These are phyloP conservation scores for Eremothecium coryli DNA, from an alignment of 1,139 yeast genomes.

Conservation along the genomic window DNA sequence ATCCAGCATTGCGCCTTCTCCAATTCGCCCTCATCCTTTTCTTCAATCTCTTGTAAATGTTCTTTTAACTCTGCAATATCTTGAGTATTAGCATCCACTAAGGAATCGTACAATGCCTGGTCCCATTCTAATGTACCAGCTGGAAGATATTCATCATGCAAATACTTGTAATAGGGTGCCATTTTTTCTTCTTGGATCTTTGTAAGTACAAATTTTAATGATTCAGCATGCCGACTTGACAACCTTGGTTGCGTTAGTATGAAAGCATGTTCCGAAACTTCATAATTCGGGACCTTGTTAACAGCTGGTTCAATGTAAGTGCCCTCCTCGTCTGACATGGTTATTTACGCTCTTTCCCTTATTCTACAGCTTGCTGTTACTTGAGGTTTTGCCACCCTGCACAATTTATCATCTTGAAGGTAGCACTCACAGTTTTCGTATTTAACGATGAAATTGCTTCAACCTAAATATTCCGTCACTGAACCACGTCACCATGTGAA, in stretches of 20 bases:
- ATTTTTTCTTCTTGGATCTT: conserved; percentile 52
- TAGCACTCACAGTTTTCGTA: neutral
- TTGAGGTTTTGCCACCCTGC: neutral
- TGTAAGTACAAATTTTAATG: conserved; percentile 41
- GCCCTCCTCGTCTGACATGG: conserved; percentile 19
- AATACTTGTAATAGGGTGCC: conserved; percentile 78
- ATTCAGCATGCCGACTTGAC: conserved; percentile 34
- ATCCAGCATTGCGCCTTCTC: conserved; percentile 72
- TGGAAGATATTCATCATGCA: conserved; percentile 44
- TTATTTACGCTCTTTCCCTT: too few species aligned
- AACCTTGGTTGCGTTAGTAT: conserved; percentile 40
- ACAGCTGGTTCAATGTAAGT: conserved; percentile 30
- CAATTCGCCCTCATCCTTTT: conserved; percentile 82
- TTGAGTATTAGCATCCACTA: conserved; percentile 46
- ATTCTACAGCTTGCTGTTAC: neutral
- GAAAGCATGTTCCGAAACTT: conserved; percentile 69
- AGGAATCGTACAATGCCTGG: conserved; percentile 41
- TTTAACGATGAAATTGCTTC: too few species aligned
- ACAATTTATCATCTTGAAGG: too few species aligned
- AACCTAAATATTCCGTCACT: too few species aligned
- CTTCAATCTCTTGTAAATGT: conserved; percentile 64
- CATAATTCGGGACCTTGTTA: conserved; percentile 68
- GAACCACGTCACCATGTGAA: too few species aligned
- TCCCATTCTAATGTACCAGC: conserved; percentile 43
- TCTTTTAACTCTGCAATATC: conserved; percentile 50